Evolutionary conservation across 108 stramenopile species (phyloP), one percentile per base, ranked within the genome.

Genomic region (Craspedostauros australis): DNA sequence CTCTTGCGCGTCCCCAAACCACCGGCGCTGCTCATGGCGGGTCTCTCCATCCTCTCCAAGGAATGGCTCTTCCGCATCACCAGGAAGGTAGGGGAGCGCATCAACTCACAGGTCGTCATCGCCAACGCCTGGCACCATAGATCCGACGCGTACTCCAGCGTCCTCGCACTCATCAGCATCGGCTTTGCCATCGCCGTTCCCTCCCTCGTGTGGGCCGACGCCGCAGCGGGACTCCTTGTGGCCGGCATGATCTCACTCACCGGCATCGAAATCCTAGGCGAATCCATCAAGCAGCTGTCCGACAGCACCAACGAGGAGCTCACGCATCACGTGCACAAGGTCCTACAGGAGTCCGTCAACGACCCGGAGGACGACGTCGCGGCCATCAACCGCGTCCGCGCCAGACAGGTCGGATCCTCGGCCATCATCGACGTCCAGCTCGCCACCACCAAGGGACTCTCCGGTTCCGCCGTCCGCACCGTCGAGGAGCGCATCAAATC

Each of bases 51-150:
- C 60, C 63, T 81, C 5, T 76, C 85, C 45, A 98, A 98, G 60
- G 97, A 98, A 72, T 88, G 84, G 91, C 60, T 97, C 16, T 94
- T 66, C 60, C 78, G 94, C 15, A 78, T 88, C 24, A 98, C 97
- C 0, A 64, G 64, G 23, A 48, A 51, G 21, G 94, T 98, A 5
- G 97, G 89, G 4, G 73, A 91, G 60, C 38, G 64, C 39, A 50
- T 89, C 11, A 82, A 91, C 68, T 87, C 84, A 11, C 95, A 90
- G 53, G 92, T 96, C 19, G 86, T 98, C 23, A 80, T 96, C 50
- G 95, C 97, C 40, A 98, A 98, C 75, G 97, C 97, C 1, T 96
- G 95, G 96, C 97, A 98, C 68, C 95, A 96, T 76, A 79, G 97
- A 4, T 82, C 82, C 26, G 97, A 98, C 68, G 96, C 97, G 0